Conservation (phyloP, 352 stramenopile genomes). For the Plasmopara muralis region DNA sequence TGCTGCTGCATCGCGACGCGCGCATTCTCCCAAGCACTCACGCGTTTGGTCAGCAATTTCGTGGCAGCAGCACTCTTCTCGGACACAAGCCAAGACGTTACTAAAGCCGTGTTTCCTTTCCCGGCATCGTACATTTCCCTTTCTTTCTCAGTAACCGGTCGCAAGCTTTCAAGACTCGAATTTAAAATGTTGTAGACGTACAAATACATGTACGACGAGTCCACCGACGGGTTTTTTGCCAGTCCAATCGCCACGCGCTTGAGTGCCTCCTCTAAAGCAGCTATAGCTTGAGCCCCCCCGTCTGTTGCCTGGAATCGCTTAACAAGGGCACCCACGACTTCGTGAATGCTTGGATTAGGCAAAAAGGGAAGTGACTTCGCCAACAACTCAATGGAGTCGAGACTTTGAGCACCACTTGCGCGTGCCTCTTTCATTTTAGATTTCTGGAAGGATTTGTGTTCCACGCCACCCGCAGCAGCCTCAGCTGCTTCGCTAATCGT, state of each 20-base stretch:
- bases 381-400: conserved; percentile 76
- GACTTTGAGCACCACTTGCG: conserved; percentile 50
- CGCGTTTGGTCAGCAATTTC: conserved; percentile 47
- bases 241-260: conserved; percentile 73
- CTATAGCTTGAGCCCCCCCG: conserved; percentile 40
- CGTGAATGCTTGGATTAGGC: conserved; percentile 75
- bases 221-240: conserved; percentile 75
- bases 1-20: conserved; percentile 58
- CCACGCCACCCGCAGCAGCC: conserved; percentile 26
- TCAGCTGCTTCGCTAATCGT: conserved; percentile 27
- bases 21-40: conserved; percentile 41
- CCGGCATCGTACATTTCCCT: conserved; percentile 50
- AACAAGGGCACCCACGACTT: conserved; percentile 64
- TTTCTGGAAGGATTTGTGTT: conserved; percentile 50
- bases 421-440: conserved; percentile 88
- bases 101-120: conserved; percentile 26
- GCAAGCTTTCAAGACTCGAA: conserved; percentile 64
- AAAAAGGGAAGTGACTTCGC: conserved; percentile 80
- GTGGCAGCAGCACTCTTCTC: conserved; percentile 68
- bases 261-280: conserved; percentile 70
- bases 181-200: conserved; percentile 83
- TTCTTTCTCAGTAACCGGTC: conserved; percentile 55
- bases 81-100: conserved; percentile 71
- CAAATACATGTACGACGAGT: conserved; percentile 79
- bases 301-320: conserved; percentile 61